Evolutionary conservation across 2,329 filamentous ascomycete genomes (phyloP), one percentile per base, ranked within the genome.

Genomic region (Beauveria australis): DNA sequence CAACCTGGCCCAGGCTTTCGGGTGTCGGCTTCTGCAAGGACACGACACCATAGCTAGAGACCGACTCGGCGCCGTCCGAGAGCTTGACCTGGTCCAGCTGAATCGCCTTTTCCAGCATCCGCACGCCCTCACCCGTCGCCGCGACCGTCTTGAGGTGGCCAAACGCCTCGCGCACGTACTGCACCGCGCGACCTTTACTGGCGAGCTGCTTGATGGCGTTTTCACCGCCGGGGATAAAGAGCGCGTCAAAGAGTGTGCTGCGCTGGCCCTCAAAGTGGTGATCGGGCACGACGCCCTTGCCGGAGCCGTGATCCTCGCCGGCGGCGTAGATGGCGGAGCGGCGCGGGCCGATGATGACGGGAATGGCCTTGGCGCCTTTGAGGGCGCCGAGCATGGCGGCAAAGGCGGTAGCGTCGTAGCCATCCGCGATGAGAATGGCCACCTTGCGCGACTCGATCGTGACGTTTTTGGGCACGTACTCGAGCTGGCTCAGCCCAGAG

Each of bases 211-310:
- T 75, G 49, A 89, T 74, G 1, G 84, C 83, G 61, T 86, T 78
- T 0, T 80, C 76, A 1, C 91, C 90, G 1, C 89, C 89, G 1
- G 89, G 89, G 3, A 95, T 76, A 68, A 91, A 92, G 30, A 92
- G 69, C 0, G 89, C 86, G 69, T 94, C 91, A 64, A 93, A 93
- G 79, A 94, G 85, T 41, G 88, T 91, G 30, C 86, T 90, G 18
- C 90, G 83, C 81, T 89, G 86, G 0, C 89, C 90, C 66, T 92
- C 88, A 54, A 93, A 83, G 69, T 92, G 88, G 69, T 94, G 89
- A 66, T 92, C 87, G 0, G 91, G 86, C 26, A 82, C 74, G 0
- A 89, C 74, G 5, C 84, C 84, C 60, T 80, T 80, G 44, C 77
- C 74, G 3, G 73, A 70, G 1, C 74, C 75, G 40, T 43, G 57